These are phyloP conservation scores for Entomophthora muscae DNA, from an alignment of 371 early-diverging fungal genomes.

Conservation along the genomic window DNA sequence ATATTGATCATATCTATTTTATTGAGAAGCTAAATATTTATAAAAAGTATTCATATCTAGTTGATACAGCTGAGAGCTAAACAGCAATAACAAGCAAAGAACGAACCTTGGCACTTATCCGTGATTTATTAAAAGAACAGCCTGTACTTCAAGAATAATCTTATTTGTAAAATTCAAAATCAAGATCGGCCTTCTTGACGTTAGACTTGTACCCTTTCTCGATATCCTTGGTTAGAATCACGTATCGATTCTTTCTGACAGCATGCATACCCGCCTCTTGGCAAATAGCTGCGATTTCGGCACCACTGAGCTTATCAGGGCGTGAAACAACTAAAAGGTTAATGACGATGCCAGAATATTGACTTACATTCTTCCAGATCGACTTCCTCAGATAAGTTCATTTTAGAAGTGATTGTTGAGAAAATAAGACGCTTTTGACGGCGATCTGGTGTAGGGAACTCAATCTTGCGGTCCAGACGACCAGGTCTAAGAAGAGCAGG, in stretches of 20 bases:
- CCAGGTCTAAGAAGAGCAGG: conserved; percentile 98
- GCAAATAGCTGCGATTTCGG: conserved; percentile 98
- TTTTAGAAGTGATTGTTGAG: conserved; percentile 92
- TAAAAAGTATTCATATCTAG: no score
- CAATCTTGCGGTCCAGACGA: conserved; percentile 98
- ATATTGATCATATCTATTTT: no score
- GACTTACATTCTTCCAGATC: conserved; percentile 94
- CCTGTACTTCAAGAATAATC: no score
- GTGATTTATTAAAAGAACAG: not conserved
- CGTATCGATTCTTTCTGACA: conserved; percentile 90
- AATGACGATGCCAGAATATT: not conserved
- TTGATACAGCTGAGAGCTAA: no score
- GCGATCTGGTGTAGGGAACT: conserved; percentile 98
- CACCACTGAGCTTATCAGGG: conserved; percentile 96
- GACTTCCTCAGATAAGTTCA: conserved; percentile 97
- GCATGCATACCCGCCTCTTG: conserved; percentile 99
- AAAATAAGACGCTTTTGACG: conserved; percentile 99
- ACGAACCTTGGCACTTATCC: no score
- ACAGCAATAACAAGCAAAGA: no score
- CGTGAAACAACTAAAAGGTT: conserved; percentile 68
- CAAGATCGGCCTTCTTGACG: conserved; percentile 89
- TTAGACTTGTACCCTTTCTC: conserved; percentile 96
- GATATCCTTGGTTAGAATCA: conserved; percentile 92
- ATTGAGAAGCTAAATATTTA: no score
- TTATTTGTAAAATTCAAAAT: conserved; percentile 93